A percentile compares a stretch with the other conserved stretches of the same genome.
These are phyloP conservation scores for Colletotrichum musae DNA, from an alignment of 2,329 filamentous ascomycete genomes.

Conservation along the genomic window DNA sequence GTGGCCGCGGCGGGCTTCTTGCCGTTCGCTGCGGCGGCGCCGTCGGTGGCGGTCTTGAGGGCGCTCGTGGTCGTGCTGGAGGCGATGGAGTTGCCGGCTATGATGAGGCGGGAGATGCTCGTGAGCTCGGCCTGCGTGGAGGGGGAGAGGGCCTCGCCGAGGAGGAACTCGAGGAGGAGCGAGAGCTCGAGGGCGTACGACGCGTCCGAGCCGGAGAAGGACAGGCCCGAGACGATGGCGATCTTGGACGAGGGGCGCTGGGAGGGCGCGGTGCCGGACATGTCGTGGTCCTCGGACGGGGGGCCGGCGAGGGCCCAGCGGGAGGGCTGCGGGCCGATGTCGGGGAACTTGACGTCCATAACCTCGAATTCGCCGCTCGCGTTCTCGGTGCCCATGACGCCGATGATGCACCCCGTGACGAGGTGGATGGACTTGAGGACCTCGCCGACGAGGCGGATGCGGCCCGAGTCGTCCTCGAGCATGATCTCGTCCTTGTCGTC, in stretches of 20 bases:
- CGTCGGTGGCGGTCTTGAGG: slow-evolving; percentile 60
- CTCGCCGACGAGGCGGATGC: slow-evolving; percentile 83
- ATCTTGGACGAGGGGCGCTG: slow-evolving; percentile 66
- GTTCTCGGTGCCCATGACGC: slow-evolving; percentile 96
- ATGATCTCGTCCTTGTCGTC: slow-evolving; percentile 78
- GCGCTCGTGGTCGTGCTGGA: slow-evolving; percentile 56
- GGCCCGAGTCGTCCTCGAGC: slow-evolving; percentile 95
- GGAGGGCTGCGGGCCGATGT: slow-evolving; percentile 84
- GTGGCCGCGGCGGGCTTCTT: slow-evolving; percentile 59
- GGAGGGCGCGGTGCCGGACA: slow-evolving; percentile 61
- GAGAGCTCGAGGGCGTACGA: slow-evolving; percentile 82
- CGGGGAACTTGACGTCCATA: slow-evolving; percentile 89
- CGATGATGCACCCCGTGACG: slow-evolving; percentile 93
- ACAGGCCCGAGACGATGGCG: slow-evolving; percentile 90
- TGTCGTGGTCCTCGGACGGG: slow-evolving; percentile 66
- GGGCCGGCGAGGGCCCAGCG: slow-evolving; percentile 80
- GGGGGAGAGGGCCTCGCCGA: slow-evolving; percentile 82
- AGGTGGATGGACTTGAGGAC: slow-evolving; percentile 78
- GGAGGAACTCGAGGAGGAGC: slow-evolving; percentile 87
- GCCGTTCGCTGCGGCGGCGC: slow-evolving; percentile 58
- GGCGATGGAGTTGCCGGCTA: slow-evolving; percentile 91
- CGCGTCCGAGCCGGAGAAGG: slow-evolving; percentile 81
- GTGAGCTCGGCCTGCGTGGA: slow-evolving; percentile 71
- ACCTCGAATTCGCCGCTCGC: slow-evolving; percentile 93
- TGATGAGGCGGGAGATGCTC: slow-evolving; percentile 86